Conservation (phyloP, 2,329 filamentous ascomycete genomes). For the Xylaria arbuscula region DNA sequence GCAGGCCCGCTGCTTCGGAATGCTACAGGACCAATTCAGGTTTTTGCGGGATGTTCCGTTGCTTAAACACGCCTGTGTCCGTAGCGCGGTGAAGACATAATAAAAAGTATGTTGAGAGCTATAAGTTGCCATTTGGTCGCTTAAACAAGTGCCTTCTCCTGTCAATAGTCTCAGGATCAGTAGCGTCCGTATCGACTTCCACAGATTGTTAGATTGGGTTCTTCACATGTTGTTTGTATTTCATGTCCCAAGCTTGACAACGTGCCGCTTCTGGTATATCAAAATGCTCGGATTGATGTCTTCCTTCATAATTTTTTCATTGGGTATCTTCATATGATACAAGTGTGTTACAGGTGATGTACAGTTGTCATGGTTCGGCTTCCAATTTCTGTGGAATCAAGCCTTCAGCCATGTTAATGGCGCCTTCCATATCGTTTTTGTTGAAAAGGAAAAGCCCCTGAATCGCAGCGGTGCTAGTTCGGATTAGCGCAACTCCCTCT, state of each 20-base stretch:
- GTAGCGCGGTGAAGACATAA: too few species aligned
- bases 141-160: too few species aligned
- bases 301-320: conserved; percentile 22
- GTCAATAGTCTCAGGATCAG: too few species aligned
- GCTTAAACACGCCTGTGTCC: too few species aligned
- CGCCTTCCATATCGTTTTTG: conserved; percentile 89
- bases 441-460: conserved; percentile 96
- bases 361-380: conserved; percentile 51
- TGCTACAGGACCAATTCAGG: too few species aligned
- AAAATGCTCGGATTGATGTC: conserved; percentile 2
- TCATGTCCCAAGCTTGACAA: not conserved
- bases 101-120: too few species aligned
- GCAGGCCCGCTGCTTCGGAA: too few species aligned
- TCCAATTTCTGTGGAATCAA: conserved; percentile 69
- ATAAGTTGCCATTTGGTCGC: too few species aligned
- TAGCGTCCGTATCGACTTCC: too few species aligned
- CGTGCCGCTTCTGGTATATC: not conserved
- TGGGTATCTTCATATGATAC: conserved; percentile 45
- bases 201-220: too few species aligned
- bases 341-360: conserved; percentile 39
- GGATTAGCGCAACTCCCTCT: conserved; percentile 57
- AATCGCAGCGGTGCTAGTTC: conserved; percentile 88
- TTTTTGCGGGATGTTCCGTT: too few species aligned
- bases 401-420: conserved; percentile 80
- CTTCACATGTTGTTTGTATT: not conserved